A percentile compares a stretch with the other conserved stretches of the same genome.
Evolutionary conservation across 768 basidiomycete genomes (phyloP).

Genomic region (Gymnopilus dilepis): DNA sequence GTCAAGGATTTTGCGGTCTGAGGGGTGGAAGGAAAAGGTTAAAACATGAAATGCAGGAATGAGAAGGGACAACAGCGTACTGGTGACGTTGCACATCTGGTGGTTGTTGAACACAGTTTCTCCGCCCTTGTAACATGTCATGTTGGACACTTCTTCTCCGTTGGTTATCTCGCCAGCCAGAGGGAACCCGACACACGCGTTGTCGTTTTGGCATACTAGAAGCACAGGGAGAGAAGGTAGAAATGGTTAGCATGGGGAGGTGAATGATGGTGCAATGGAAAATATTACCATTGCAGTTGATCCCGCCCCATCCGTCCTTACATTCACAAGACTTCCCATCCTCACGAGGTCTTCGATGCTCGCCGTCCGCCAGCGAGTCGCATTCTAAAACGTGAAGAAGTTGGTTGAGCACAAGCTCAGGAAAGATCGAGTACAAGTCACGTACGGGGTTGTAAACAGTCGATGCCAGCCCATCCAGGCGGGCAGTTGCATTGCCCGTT

Average conservation of each 20-base stretch:
- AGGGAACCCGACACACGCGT: constrained; percentile 82
- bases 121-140: constrained; percentile 95
- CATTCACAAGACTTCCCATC: constrained; percentile 83
- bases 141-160: constrained; percentile 40
- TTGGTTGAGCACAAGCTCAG: constrained; percentile 7
- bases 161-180: constrained; percentile 41
- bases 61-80: constrained; percentile 50
- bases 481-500: constrained; percentile 98
- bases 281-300: constrained; percentile 91
- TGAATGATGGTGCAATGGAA: not conserved
- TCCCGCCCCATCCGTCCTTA: constrained; percentile 93
- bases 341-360: constrained; percentile 80
- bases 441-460: constrained; percentile 89
- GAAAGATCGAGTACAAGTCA: not conserved
- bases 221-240: not conserved
- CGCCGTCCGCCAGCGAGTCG: constrained; percentile 91
- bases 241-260: not conserved
- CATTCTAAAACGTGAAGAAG: constrained; percentile 62
- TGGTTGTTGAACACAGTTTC: constrained; percentile 94
- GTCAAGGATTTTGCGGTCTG: constrained; percentile 95
- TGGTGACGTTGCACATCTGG: constrained; percentile 98
- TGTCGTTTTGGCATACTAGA: constrained; percentile 84
- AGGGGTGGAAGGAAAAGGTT: not conserved
- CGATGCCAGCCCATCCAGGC: constrained; percentile 96
- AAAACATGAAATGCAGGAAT: not conserved